These are phyloP conservation scores for Metschnikowia colocasiae DNA, from an alignment of 805 yeast genomes.

Conservation along the genomic window DNA sequence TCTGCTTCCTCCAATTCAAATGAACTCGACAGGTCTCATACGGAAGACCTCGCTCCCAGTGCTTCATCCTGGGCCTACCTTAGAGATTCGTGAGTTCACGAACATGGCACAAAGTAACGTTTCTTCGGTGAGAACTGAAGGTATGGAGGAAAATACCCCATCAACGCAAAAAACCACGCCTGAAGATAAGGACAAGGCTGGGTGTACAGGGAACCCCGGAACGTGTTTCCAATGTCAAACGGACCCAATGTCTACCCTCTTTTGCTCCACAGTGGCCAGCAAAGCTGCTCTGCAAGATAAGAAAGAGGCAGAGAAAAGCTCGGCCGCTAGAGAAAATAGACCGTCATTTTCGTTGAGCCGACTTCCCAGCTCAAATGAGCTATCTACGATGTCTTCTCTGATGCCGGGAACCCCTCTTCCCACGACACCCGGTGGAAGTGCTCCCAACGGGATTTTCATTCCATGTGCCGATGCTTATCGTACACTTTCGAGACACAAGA, in stretches of 20 bases:
- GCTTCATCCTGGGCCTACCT: constrained; percentile 61
- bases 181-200: constrained; percentile 26
- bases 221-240: constrained; percentile 77
- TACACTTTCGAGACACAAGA: constrained; percentile 77
- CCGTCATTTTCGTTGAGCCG: constrained; percentile 1
- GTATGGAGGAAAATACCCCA: neutral
- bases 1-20: constrained; percentile 42
- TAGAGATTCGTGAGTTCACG: constrained; percentile 46
- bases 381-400: constrained; percentile 1
- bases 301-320: constrained; percentile 1
- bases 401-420: constrained; percentile 20
- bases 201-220: constrained; percentile 86
- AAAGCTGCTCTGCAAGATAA: constrained; percentile 28
- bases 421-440: constrained; percentile 18
- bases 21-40: constrained; percentile 22
- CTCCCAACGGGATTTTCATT: constrained; percentile 51
- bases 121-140: constrained; percentile 26
- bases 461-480: constrained; percentile 90
- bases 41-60: constrained; percentile 46
- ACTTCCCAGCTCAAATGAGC: constrained; percentile 1
- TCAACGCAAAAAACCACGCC: constrained; percentile 1
- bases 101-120: constrained; percentile 39
- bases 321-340: constrained; percentile 3
- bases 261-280: constrained; percentile 81
- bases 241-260: constrained; percentile 85